Evolutionary conservation across 805 yeast genomes (phyloP), one percentile per base, ranked within the genome.

Genomic region (Ogataea zsoltii): DNA sequence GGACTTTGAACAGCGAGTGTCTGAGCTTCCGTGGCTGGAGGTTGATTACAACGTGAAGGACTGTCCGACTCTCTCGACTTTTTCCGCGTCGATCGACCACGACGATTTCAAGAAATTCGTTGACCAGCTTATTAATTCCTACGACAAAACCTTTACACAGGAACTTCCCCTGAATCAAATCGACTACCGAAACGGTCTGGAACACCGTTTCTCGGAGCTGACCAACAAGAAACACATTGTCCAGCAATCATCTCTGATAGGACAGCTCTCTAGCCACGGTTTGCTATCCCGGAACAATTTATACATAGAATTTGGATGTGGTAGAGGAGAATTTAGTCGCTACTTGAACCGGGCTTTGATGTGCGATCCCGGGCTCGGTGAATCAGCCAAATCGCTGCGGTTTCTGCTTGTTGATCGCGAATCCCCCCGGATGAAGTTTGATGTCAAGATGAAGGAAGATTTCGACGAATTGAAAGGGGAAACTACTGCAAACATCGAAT

Each of bases 251-350:
- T 85, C 95, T 1, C 62, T 90, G 46, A 84, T 87, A 13, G 89
- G 87, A 2, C 85, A 85, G 50, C 62, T 90, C 56, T 69, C 74
- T 18, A 60, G 65, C 4, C 51, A 63, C 13, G 60, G 60, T 0
- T 58, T 83, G 7, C 65, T 84, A 31, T 61, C 64, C 1, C 33
- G 61, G 2, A 46, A 54, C 2, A 43, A 55, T 30, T 66, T 71
- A 41, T 79, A 80, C 58, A 61, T 85, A 23, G 97, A 90, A 64
- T 89, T 88, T 70, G 97, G 97, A 0, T 87, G 96, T 62, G 97
- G 97, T 0, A 77, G 91, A 51, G 96, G 88, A 2, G 97, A 91
- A 60, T 72, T 90, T 18, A 76, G 90, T 1, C 66, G 96, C 46
- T 85, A 80, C 55, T 67, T 87, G 11, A 72, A 65, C 60, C 41